A percentile compares a stretch with the other conserved stretches of the same genome.
Conservation (phyloP, 1,139 yeast genomes). For the Kurtzmaniella natalensis region DNA sequence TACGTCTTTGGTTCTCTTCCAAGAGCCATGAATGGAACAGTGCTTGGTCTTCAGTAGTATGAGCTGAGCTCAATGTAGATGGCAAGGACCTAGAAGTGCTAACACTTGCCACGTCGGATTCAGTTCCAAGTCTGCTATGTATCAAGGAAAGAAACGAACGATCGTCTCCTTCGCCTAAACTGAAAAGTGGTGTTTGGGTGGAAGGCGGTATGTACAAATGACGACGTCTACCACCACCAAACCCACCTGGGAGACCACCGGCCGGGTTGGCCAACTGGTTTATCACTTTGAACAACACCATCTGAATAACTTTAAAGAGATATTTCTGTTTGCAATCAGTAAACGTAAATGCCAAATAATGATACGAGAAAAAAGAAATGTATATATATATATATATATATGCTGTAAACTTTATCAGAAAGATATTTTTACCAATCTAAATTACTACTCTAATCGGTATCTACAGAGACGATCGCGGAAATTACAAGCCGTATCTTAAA, state of each 20-base stretch:
- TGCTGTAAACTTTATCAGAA: no score
- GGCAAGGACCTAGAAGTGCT: slow-evolving; percentile 60
- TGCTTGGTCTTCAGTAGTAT: slow-evolving; percentile 49
- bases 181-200: slow-evolving; percentile 61
- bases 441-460: no score
- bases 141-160: slow-evolving; percentile 54
- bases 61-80: slow-evolving; percentile 50
- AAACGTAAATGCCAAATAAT: no score
- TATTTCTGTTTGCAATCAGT: no score
- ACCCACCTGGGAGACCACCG: slow-evolving; percentile 21
- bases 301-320: no score
- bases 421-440: no score
- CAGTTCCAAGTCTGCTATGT: slow-evolving; percentile 35
- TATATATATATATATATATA: no score
- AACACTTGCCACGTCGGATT: slow-evolving; percentile 49
- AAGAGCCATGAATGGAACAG: slow-evolving; percentile 56
- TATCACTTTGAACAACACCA: slow-evolving; percentile 41
- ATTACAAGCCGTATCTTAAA: no score
- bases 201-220: slow-evolving; percentile 65
- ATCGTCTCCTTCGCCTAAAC: slow-evolving; percentile 58
- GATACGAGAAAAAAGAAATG: no score
- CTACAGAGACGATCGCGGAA: no score
- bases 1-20: slow-evolving; percentile 62
- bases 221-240: slow-evolving; percentile 38
- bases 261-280: slow-evolving; percentile 42